Evolutionary conservation across 306 rosid species (phyloP).

Genomic region (Cicer pinnatifidum): DNA sequence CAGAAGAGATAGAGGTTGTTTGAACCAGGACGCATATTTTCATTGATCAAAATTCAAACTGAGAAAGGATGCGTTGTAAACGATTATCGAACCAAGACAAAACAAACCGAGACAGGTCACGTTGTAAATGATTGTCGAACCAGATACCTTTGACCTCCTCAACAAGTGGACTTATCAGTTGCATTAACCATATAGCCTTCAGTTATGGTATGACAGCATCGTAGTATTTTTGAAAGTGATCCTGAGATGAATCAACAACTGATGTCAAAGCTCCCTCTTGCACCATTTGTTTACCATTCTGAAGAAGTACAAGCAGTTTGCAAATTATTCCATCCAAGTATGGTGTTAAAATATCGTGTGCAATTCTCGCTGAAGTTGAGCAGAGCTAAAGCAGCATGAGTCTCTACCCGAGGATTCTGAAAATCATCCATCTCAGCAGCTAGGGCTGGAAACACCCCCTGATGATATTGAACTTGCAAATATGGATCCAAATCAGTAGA

Average conservation of each 20-base stretch:
- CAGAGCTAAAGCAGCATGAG: slow-evolving; percentile 99
- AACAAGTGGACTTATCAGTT: slow-evolving; percentile 68
- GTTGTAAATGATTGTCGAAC: too few relatives aligned
- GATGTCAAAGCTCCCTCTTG: slow-evolving; percentile 99
- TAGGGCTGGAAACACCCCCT: slow-evolving; percentile 83
- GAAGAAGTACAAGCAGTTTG: slow-evolving; percentile 92
- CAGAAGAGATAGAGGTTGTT: too few relatives aligned
- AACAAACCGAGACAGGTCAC: too few relatives aligned
- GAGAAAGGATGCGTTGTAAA: too few relatives aligned
- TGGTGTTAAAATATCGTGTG: slow-evolving; percentile 85
- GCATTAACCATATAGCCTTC: slow-evolving; percentile 94
- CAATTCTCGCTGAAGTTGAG: slow-evolving; percentile 99
- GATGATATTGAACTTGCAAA: slow-evolving; percentile 86
- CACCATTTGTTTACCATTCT: too few relatives aligned
- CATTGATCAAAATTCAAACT: too few relatives aligned
- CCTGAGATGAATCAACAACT: slow-evolving; percentile 99
- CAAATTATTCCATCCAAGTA: slow-evolving; percentile 92
- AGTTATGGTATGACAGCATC: slow-evolving; percentile 97
- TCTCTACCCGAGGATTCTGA: slow-evolving; percentile 98
- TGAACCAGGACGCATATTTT: too few relatives aligned
- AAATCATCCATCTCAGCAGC: slow-evolving; percentile 96
- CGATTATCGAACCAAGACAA: too few relatives aligned
- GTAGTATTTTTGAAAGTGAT: slow-evolving; percentile 93
- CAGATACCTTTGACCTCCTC: too few relatives aligned
- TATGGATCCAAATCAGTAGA: slow-evolving; percentile 99